Evolutionary conservation across 2,329 filamentous ascomycete species (phyloP).

Genomic region (Akanthomyces dipterigenus): DNA sequence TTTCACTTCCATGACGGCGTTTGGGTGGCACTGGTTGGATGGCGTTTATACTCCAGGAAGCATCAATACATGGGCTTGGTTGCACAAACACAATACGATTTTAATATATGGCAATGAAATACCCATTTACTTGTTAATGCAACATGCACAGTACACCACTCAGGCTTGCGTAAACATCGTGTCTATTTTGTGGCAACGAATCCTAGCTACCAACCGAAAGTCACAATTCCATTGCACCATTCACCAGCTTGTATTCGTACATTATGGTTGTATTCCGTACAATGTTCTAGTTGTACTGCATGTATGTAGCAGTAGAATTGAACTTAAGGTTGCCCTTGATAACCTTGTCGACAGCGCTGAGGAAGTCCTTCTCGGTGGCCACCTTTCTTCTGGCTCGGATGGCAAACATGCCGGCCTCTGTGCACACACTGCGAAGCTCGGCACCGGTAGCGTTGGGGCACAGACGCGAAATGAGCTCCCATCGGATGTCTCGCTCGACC

Average conservation of each 20-base stretch:
- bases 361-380: constrained; percentile 96
- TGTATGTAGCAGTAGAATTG: constrained; percentile 96
- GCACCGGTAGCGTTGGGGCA: constrained; percentile 97
- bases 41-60: neutral
- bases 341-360: constrained; percentile 97
- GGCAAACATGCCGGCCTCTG: constrained; percentile 97
- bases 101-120: neutral
- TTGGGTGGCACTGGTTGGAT: neutral
- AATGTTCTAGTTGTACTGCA: constrained; percentile 85
- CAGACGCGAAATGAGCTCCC: constrained; percentile 94
- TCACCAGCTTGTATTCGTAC: constrained; percentile 26
- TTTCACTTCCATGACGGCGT: constrained; percentile 1
- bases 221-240: constrained; percentile 17
- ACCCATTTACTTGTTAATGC: neutral
- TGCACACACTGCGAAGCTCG: constrained; percentile 92
- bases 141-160: neutral
- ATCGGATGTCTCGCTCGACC: constrained; percentile 95
- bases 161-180: neutral
- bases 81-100: neutral
- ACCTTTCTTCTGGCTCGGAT: constrained; percentile 94
- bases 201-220: neutral
- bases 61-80: neutral
- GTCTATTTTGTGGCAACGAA: constrained; percentile 2
- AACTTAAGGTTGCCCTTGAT: constrained; percentile 99
- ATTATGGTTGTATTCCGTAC: constrained; percentile 23